phyloP scores from a whole-genome alignment of 2,329 filamentous ascomycete species.

The Aspergillus jensenii region DNA sequence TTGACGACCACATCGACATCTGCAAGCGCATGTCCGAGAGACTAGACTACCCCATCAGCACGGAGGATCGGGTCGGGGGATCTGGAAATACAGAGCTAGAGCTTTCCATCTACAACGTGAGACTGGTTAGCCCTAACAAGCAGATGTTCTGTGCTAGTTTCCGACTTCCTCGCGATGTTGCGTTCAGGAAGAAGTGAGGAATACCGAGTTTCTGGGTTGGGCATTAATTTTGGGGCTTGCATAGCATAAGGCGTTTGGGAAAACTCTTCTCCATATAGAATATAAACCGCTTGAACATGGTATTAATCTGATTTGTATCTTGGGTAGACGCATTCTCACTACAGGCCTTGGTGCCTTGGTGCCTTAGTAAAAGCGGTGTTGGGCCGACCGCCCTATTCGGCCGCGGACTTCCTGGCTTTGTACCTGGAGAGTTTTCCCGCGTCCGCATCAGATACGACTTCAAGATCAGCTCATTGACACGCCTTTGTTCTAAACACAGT shows the following conservation, averaged over 20 bases:
- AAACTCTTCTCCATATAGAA: background rate
- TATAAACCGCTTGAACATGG: background rate
- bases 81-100: slow-evolving; percentile 61
- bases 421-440: slow-evolving; percentile 14
- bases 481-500: too few species aligned
- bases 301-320: background rate
- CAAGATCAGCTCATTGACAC: slow-evolving; percentile 3
- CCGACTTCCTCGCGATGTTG: slow-evolving; percentile 76
- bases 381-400: slow-evolving; percentile 24
- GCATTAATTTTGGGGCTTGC: slow-evolving; percentile 8
- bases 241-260: slow-evolving; percentile 16
- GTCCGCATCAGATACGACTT: slow-evolving; percentile 9
- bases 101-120: slow-evolving; percentile 63
- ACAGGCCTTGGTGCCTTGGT: background rate
- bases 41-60: slow-evolving; percentile 59
- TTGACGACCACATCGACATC: slow-evolving; percentile 59
- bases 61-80: slow-evolving; percentile 49
- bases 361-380: slow-evolving; percentile 8
- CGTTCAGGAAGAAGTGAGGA: slow-evolving; percentile 55
- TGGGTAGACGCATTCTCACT: background rate
- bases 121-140: slow-evolving; percentile 90
- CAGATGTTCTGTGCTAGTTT: slow-evolving; percentile 97
- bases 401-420: slow-evolving; percentile 11
- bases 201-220: background rate
- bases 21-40: slow-evolving; percentile 65